Conservation (phyloP, 208 protist species). For the Porcisia deanei region DNA sequence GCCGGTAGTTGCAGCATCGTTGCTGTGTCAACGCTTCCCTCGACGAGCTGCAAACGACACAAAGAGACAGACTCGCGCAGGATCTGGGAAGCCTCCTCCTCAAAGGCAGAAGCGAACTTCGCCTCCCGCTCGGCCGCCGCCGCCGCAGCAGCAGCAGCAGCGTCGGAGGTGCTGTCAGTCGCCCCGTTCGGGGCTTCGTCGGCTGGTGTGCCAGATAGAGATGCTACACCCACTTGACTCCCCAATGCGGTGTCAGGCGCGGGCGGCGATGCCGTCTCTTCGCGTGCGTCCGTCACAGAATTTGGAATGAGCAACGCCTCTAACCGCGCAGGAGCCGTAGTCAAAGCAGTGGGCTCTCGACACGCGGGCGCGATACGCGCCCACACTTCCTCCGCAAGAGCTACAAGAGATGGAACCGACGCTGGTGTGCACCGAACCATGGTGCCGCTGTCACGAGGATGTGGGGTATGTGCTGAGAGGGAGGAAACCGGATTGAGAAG, state of each 20-base stretch:
- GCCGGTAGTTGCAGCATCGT: conserved; percentile 52
- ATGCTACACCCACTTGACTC: background rate
- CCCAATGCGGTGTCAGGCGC: background rate
- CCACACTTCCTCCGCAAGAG: background rate
- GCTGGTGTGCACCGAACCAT: background rate
- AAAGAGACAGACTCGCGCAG: conserved; percentile 45
- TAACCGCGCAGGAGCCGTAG: background rate
- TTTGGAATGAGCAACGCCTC: background rate
- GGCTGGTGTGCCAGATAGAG: background rate
- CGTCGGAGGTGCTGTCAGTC: background rate
- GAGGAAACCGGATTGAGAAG: background rate
- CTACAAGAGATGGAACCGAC: background rate
- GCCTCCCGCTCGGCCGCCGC: conserved; percentile 15
- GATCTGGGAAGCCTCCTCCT: conserved; percentile 31
- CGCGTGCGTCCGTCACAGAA: background rate
- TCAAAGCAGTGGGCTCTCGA: background rate
- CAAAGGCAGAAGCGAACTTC: conserved; percentile 24
- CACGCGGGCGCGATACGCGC: background rate
- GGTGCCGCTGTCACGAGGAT: background rate
- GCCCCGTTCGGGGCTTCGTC: background rate
- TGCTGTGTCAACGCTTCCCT: conserved; percentile 32
- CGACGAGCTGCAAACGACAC: conserved; percentile 65
- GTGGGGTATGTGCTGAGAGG: background rate
- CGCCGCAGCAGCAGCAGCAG: conserved; percentile 15
- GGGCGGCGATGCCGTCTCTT: background rate